Conservation (phyloP, 108 stramenopile genomes). For the Schizochytrium sp. region DNA sequence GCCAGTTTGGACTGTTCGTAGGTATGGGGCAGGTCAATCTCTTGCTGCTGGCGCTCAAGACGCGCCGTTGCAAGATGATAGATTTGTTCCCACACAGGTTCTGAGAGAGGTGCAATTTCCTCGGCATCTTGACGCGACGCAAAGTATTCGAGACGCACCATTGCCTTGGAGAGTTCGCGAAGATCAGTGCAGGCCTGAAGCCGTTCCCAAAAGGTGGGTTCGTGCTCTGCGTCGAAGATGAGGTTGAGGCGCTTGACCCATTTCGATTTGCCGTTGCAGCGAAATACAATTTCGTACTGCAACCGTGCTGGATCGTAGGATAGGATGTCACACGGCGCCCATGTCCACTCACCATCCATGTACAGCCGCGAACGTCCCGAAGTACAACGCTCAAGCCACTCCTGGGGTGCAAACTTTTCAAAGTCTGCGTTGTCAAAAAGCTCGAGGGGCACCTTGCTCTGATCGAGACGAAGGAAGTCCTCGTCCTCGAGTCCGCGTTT, state of each 20-base stretch:
- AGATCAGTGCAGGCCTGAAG: constrained; percentile 15
- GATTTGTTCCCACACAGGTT: background rate
- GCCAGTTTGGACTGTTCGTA: background rate
- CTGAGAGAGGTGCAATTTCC: constrained; percentile 16
- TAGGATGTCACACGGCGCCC: background rate
- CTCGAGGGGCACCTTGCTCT: constrained; percentile 12
- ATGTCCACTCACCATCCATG: background rate
- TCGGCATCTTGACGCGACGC: constrained; percentile 37
- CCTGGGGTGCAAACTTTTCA: background rate
- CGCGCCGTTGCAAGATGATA: background rate
- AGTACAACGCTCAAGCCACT: background rate
- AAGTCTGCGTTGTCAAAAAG: background rate
- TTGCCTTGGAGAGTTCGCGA: constrained; percentile 36
- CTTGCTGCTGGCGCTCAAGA: background rate
- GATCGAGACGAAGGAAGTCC: background rate
- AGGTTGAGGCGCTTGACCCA: constrained; percentile 47
- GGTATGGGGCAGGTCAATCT: background rate
- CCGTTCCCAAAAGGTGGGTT: constrained; percentile 30
- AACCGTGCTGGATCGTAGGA: background rate
- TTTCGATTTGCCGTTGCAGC: constrained; percentile 24
- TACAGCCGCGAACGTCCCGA: background rate
- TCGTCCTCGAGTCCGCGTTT: background rate
- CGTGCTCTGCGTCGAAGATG: constrained; percentile 46
- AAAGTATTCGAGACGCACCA: constrained; percentile 48
- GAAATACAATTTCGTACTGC: constrained; percentile 17